A percentile compares a stretch with the other conserved stretches of the same genome.
Evolutionary conservation across 192 early-diverging fungal species (phyloP).

Genomic region (Coemansia sp.): DNA sequence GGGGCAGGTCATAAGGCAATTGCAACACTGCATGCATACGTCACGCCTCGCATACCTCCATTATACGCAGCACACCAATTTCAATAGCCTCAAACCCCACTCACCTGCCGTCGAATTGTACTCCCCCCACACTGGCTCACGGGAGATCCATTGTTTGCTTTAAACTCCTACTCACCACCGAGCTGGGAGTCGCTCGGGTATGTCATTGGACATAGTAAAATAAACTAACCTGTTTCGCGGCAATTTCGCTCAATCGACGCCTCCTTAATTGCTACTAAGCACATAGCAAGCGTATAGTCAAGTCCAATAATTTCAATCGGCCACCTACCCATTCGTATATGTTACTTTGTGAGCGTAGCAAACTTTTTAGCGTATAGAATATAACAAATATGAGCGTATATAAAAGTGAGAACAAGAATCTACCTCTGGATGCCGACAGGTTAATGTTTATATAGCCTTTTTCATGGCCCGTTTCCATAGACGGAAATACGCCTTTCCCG

Average conservation of each 20-base stretch:
- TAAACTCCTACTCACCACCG: background rate
- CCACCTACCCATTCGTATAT: background rate
- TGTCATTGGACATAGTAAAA: background rate
- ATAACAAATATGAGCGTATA: too few species aligned
- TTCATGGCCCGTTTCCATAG: too few species aligned
- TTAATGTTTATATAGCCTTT: too few species aligned
- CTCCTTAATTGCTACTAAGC: background rate
- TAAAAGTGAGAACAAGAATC: too few species aligned
- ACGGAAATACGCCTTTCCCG: too few species aligned
- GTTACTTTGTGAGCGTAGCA: too few species aligned
- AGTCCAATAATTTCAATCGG: background rate
- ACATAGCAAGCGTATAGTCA: background rate
- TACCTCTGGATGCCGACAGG: too few species aligned
- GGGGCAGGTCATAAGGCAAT: background rate
- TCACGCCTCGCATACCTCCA: background rate
- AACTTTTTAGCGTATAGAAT: too few species aligned
- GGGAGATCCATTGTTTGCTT: background rate
- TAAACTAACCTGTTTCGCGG: background rate
- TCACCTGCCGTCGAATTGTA: background rate
- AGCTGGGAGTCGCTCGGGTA: background rate
- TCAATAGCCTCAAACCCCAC: background rate
- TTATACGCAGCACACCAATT: background rate
- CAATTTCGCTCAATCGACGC: constrained; percentile 8
- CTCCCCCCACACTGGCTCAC: background rate
- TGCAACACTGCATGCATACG: constrained; percentile 6